phyloP scores from a whole-genome alignment of 305 asterid species.

The Fraxinus baroniana region DNA sequence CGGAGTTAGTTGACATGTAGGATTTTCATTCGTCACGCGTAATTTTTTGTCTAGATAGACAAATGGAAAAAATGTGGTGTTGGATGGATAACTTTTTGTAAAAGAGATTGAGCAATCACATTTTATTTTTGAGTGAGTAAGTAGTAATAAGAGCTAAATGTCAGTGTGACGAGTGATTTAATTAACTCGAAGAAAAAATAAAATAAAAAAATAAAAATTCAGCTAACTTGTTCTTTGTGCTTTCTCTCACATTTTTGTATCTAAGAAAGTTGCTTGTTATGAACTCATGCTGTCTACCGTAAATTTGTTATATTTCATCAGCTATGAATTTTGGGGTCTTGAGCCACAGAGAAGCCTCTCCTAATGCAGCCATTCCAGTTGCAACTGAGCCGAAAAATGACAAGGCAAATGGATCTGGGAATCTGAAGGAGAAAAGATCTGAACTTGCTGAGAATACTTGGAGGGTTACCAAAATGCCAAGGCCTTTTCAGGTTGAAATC shows the following conservation, averaged over 20 bases:
- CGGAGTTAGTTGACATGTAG: no score
- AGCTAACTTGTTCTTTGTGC: neutral
- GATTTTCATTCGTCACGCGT: no score
- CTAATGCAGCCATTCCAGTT: slow-evolving; percentile 36
- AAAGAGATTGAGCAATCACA: no score
- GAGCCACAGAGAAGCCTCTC: slow-evolving; percentile 28
- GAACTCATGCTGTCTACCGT: slow-evolving; percentile 44
- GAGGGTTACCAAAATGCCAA: slow-evolving; percentile 45
- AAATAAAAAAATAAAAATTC: no score
- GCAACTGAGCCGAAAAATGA: slow-evolving; percentile 34
- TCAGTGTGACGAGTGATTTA: no score
- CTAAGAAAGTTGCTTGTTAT: slow-evolving; percentile 40
- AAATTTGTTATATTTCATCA: slow-evolving; percentile 16
- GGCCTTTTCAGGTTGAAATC: slow-evolving; percentile 40
- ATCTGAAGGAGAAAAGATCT: slow-evolving; percentile 64
- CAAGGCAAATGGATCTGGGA: slow-evolving; percentile 54
- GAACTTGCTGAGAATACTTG: slow-evolving; percentile 35
- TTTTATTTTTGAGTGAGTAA: no score
- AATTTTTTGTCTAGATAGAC: no score
- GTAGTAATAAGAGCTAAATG: no score
- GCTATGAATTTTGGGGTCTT: slow-evolving; percentile 59
- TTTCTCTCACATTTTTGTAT: neutral
- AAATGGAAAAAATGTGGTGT: no score
- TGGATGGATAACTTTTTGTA: no score
- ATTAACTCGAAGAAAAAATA: no score